Evolutionary conservation across 2,329 filamentous ascomycete genomes (phyloP).

Genomic region (Fusarium xylarioides): DNA sequence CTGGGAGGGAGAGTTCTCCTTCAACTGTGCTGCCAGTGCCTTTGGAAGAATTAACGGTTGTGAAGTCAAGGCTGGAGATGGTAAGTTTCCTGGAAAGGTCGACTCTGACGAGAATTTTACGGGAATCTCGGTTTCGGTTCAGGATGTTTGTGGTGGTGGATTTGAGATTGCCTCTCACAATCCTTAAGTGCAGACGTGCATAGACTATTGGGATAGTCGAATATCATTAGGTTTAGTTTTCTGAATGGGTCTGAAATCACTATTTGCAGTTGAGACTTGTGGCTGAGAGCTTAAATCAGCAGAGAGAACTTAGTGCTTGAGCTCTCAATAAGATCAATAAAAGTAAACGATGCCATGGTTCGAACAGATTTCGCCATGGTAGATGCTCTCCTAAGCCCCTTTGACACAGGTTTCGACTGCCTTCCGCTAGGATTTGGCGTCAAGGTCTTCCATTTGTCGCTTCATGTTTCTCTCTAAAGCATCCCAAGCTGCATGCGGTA

Average conservation of each 20-base stretch:
- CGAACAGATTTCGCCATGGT: fast-evolving
- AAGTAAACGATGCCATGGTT: neutral
- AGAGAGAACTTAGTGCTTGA: no score
- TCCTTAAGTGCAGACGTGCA: fast-evolving
- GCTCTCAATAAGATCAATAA: neutral
- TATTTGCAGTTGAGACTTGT: neutral
- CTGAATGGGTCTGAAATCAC: neutral
- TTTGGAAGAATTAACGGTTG: neutral
- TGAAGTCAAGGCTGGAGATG: neutral
- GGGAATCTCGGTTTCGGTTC: neutral
- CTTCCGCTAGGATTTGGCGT: fast-evolving
- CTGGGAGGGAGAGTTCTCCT: neutral
- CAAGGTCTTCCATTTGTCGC: neutral
- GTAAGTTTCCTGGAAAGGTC: neutral
- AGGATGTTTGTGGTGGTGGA: neutral
- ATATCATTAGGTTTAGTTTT: fast-evolving
- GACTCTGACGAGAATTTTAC: neutral
- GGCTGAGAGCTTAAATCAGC: no score
- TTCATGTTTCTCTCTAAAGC: neutral
- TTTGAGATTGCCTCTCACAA: neutral
- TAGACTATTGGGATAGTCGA: neutral
- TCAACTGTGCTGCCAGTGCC: neutral
- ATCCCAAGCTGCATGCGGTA: neutral
- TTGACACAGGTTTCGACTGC: fast-evolving
- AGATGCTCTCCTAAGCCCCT: fast-evolving